A percentile compares a stretch with the other conserved stretches of the same genome.
phyloP scores from a whole-genome alignment of 371 early-diverging fungal genomes.

The Mucor lusitanicus region DNA sequence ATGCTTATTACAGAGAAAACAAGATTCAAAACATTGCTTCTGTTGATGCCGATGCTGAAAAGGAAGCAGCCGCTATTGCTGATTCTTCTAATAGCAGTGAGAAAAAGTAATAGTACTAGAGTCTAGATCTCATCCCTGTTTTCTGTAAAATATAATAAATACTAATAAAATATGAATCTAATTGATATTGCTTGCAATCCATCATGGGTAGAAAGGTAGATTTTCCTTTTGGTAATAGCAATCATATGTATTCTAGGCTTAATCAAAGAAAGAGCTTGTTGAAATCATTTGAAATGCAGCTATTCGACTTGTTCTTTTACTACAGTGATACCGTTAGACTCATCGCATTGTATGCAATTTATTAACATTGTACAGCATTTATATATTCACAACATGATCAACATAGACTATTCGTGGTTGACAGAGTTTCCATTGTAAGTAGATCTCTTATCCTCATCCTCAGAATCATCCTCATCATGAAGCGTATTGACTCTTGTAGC shows the following conservation, averaged over 20 bases:
- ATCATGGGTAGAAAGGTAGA: too few species aligned
- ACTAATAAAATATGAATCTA: too few species aligned
- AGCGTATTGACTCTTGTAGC: constrained; percentile 31
- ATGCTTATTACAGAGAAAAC: constrained; percentile 25
- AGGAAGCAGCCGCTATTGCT: background rate
- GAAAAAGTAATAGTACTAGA: background rate
- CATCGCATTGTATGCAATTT: background rate
- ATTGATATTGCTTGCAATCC: too few species aligned
- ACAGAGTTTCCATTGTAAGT: constrained; percentile 54
- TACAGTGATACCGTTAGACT: too few species aligned
- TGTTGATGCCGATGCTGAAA: background rate
- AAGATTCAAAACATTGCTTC: background rate
- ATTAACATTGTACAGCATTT: background rate
- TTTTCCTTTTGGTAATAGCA: too few species aligned
- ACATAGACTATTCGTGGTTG: constrained; percentile 43
- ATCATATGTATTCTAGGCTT: too few species aligned
- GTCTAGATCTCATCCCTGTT: background rate
- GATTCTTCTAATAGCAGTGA: background rate
- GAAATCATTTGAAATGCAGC: too few species aligned
- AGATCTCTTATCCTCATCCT: constrained; percentile 22
- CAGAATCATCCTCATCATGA: constrained; percentile 11
- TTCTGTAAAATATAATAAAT: background rate
- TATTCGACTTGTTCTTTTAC: too few species aligned
- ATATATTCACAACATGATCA: background rate
- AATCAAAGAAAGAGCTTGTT: too few species aligned